Conservation (phyloP, 768 basidiomycete species). For the Lentinula boryana region DNA sequence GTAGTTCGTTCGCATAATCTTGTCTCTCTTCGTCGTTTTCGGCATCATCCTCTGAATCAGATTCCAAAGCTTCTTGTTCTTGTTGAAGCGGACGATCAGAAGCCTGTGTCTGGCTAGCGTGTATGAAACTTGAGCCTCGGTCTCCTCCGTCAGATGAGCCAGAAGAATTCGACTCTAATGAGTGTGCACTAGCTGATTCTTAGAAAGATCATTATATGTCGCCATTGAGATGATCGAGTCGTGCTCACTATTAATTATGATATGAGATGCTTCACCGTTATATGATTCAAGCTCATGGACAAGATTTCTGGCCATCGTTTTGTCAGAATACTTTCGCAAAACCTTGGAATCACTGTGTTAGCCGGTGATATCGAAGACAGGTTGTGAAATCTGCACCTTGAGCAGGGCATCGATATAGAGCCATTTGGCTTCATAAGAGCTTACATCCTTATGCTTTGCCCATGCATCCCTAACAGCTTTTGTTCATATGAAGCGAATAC, state of each 20-base stretch:
- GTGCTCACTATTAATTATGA: slow-evolving; percentile 57
- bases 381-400: slow-evolving; percentile 41
- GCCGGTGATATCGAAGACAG: neutral
- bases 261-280: slow-evolving; percentile 58
- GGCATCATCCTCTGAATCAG: slow-evolving; percentile 22
- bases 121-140: slow-evolving; percentile 16
- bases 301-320: slow-evolving; percentile 68
- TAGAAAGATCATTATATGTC: neutral
- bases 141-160: slow-evolving; percentile 45
- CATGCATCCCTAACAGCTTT: slow-evolving; percentile 74
- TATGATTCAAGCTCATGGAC: slow-evolving; percentile 76
- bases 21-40: slow-evolving; percentile 44
- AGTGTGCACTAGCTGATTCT: slow-evolving; percentile 31
- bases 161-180: slow-evolving; percentile 58
- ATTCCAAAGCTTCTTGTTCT: neutral
- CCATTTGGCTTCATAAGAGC: slow-evolving; percentile 77
- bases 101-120: slow-evolving; percentile 13
- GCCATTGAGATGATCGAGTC: neutral
- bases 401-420: slow-evolving; percentile 84
- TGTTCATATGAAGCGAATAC: neutral
- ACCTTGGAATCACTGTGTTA: slow-evolving; percentile 40
- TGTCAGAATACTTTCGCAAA: slow-evolving; percentile 77
- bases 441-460: slow-evolving; percentile 86
- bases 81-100: slow-evolving; percentile 12
- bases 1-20: slow-evolving; percentile 42